Percentiles rank a stretch among this genome's conserved stretches.
phyloP scores from a whole-genome alignment of 768 basidiomycete genomes.

The Melanogaster broomeanus region DNA sequence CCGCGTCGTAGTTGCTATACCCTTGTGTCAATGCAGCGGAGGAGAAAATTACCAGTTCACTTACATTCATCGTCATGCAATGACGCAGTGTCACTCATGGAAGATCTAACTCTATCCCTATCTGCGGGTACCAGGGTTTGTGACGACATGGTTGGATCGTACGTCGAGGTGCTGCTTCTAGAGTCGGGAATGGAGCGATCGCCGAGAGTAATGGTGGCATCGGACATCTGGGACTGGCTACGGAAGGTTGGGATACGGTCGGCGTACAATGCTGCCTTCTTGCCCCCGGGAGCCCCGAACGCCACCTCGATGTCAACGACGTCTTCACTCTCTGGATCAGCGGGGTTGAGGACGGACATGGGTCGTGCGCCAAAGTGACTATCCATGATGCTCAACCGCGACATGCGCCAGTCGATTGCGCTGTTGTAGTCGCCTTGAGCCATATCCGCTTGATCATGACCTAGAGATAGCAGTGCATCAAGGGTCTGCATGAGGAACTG shows the following conservation, averaged over 20 bases:
- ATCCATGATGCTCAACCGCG: slow-evolving; percentile 63
- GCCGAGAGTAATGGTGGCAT: slow-evolving; percentile 34
- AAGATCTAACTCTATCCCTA: slow-evolving; percentile 14
- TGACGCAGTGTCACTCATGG: slow-evolving; percentile 19
- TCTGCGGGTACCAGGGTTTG: slow-evolving; percentile 29
- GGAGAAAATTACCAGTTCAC: neutral
- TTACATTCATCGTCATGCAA: slow-evolving; percentile 28
- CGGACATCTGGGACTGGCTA: slow-evolving; percentile 36
- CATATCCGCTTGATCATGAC: slow-evolving; percentile 70
- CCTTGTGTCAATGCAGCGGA: slow-evolving; percentile 1
- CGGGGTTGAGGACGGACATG: slow-evolving; percentile 37
- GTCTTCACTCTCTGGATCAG: slow-evolving; percentile 48
- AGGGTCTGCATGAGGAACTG: slow-evolving; percentile 57
- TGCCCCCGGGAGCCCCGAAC: slow-evolving; percentile 42
- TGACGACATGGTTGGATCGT: slow-evolving; percentile 22
- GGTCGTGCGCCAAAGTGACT: slow-evolving; percentile 48
- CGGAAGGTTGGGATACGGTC: slow-evolving; percentile 31
- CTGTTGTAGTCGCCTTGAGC: slow-evolving; percentile 71
- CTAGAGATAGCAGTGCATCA: slow-evolving; percentile 61
- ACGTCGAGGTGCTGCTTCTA: slow-evolving; percentile 19
- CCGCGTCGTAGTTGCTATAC: slow-evolving; percentile 24
- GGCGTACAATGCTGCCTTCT: slow-evolving; percentile 19
- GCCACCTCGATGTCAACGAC: slow-evolving; percentile 61
- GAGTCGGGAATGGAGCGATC: slow-evolving; percentile 24
- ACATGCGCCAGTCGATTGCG: slow-evolving; percentile 78